These are phyloP conservation scores for Penicillium goetzii DNA, from an alignment of 495 filamentous ascomycete species.

Conservation along the genomic window DNA sequence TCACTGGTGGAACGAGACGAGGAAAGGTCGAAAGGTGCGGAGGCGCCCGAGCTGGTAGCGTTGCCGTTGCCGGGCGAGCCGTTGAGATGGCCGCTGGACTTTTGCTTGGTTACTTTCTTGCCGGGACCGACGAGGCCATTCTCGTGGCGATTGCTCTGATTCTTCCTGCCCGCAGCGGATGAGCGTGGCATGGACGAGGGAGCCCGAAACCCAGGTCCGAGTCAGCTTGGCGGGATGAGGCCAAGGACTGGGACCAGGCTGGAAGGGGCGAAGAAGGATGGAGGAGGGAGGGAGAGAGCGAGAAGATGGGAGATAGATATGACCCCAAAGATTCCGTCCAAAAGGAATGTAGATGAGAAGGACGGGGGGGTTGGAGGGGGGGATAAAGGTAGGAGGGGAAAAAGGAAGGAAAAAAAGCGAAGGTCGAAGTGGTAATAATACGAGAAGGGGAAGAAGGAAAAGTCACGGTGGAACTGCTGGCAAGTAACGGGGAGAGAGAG, in stretches of 20 bases:
- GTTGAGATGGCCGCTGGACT: slow-evolving; percentile 65
- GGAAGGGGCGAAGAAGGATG: slow-evolving; percentile 25
- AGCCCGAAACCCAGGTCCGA: slow-evolving; percentile 54
- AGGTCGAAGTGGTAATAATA: slow-evolving; percentile 22
- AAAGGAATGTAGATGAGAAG: slow-evolving; percentile 11
- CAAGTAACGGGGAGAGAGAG: background rate
- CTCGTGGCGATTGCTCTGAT: slow-evolving; percentile 77
- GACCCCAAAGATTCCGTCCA: slow-evolving; percentile 1
- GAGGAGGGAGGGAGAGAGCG: slow-evolving; percentile 5
- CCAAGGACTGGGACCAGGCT: slow-evolving; percentile 58
- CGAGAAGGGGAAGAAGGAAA: slow-evolving; percentile 32
- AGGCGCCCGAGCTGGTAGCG: slow-evolving; percentile 42
- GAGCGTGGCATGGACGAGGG: slow-evolving; percentile 72
- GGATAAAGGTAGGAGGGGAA: slow-evolving; percentile 18
- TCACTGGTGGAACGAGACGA: slow-evolving; percentile 48
- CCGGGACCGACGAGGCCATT: slow-evolving; percentile 84
- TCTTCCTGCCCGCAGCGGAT: slow-evolving; percentile 64
- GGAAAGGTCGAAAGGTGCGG: slow-evolving; percentile 50
- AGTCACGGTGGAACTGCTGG: slow-evolving; percentile 21
- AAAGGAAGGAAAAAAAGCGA: slow-evolving; percentile 22
- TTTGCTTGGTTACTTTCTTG: slow-evolving; percentile 75
- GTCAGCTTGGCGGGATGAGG: slow-evolving; percentile 57
- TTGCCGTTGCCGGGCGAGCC: slow-evolving; percentile 55
- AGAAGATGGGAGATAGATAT: background rate
- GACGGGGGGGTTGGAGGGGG: background rate